phyloP scores from a whole-genome alignment of 371 early-diverging fungal species.

The Zancudomyces culisetae region DNA sequence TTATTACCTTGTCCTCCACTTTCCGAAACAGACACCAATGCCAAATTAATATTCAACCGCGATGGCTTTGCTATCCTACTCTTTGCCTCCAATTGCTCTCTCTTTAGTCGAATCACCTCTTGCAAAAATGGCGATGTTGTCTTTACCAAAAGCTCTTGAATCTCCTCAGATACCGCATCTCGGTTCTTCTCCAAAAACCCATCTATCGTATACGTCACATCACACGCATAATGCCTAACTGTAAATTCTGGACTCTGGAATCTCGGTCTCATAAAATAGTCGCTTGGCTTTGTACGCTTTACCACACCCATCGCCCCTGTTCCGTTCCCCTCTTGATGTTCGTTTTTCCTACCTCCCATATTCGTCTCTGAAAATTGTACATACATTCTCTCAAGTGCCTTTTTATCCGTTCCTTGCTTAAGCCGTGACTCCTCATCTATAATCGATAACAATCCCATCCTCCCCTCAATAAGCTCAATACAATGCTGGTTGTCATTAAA shows the following conservation, averaged over 20 bases:
- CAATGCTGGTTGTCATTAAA: conserved; percentile 99
- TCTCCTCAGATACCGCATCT: conserved; percentile 91
- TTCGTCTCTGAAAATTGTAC: conserved; percentile 36
- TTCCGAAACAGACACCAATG: background rate
- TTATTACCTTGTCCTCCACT: background rate
- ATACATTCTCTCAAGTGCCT: conserved; percentile 70
- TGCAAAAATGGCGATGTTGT: conserved; percentile 38
- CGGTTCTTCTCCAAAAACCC: conserved; percentile 98
- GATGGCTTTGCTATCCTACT: background rate
- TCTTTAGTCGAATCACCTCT: background rate
- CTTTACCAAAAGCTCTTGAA: conserved; percentile 42
- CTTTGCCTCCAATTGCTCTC: background rate
- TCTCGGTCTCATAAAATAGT: conserved; percentile 75
- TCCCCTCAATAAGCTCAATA: conserved; percentile 95
- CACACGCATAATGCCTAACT: conserved; percentile 79
- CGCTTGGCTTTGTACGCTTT: conserved; percentile 21
- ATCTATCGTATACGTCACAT: conserved; percentile 75
- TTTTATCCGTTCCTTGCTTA: conserved; percentile 72
- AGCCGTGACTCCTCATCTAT: conserved; percentile 90
- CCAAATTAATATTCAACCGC: background rate
- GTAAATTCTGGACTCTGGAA: conserved; percentile 67
- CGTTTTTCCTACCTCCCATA: background rate
- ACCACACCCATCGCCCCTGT: background rate
- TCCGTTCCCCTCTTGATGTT: background rate
- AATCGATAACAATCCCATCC: conserved; percentile 82